Evolutionary conservation across 768 basidiomycete species (phyloP).

Genomic region (Russula vinacea): DNA sequence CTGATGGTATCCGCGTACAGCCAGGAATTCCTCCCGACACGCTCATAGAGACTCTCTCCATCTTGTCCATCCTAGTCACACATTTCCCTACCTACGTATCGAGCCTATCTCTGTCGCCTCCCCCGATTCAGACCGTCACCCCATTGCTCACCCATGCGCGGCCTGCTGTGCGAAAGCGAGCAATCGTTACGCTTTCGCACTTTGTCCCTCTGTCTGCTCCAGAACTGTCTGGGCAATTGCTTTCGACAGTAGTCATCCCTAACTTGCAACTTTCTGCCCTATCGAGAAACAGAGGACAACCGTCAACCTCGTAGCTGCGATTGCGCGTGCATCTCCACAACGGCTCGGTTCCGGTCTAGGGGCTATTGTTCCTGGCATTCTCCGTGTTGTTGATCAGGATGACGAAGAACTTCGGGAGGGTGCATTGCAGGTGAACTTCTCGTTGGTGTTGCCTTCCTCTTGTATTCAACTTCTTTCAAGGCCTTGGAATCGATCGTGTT

Average conservation of each 20-base stretch:
- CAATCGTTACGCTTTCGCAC: conserved; percentile 81
- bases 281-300: conserved; percentile 74
- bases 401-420: conserved; percentile 85
- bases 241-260: conserved; percentile 58
- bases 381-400: conserved; percentile 65
- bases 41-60: conserved; percentile 77
- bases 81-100: conserved; percentile 74
- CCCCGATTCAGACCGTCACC: conserved; percentile 63
- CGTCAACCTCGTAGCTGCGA: conserved; percentile 73
- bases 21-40: conserved; percentile 72
- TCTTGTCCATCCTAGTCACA: conserved; percentile 82
- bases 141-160: conserved; percentile 73
- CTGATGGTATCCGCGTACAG: conserved; percentile 37
- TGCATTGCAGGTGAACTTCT: conserved; percentile 59
- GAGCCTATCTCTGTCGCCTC: conserved; percentile 49
- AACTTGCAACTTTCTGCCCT: conserved; percentile 50
- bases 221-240: conserved; percentile 56
- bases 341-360: conserved; percentile 59
- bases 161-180: conserved; percentile 88
- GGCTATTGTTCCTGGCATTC: conserved; percentile 65
- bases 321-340: conserved; percentile 69
- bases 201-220: conserved; percentile 73
- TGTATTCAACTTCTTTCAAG: conserved; percentile 38
- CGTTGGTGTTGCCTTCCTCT: background rate
- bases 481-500: conserved; percentile 84